Conservation (phyloP, 495 filamentous ascomycete genomes). For the Glarea lozoyensis region DNA sequence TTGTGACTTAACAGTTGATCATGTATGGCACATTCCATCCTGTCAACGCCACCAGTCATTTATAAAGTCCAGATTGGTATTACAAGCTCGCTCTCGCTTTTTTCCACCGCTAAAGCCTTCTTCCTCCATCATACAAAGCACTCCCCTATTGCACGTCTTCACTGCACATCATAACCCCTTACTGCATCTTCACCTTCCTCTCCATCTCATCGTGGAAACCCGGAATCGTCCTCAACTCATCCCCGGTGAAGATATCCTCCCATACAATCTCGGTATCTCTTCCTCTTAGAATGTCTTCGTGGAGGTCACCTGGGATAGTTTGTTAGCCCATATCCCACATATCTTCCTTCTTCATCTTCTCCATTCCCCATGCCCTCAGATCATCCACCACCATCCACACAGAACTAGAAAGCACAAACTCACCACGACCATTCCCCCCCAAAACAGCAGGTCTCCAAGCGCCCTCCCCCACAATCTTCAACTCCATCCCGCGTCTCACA, state of each 20-base stretch:
- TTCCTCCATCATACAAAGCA: neutral
- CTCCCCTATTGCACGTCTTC: neutral
- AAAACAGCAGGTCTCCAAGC: conserved; percentile 42
- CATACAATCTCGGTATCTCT: conserved; percentile 65
- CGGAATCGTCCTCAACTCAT: conserved; percentile 58
- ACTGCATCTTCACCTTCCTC: conserved; percentile 69
- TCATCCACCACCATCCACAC: neutral
- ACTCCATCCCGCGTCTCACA: conserved; percentile 87
- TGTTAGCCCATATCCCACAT: neutral
- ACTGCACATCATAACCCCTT: too few relatives aligned
- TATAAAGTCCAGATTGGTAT: conserved; percentile 9
- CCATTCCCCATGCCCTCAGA: neutral
- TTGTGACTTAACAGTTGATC: neutral
- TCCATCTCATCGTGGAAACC: conserved; percentile 91
- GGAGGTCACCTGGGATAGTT: conserved; percentile 25
- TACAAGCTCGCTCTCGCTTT: conserved; percentile 8
- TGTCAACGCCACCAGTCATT: conserved; percentile 7
- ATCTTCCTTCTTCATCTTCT: neutral
- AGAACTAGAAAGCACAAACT: neutral
- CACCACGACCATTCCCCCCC: conserved; percentile 30
- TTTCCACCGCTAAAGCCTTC: neutral
- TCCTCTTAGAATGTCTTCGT: conserved; percentile 78
- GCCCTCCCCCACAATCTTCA: conserved; percentile 61
- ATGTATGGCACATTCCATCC: conserved; percentile 5
- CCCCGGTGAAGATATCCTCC: conserved; percentile 83